These are phyloP conservation scores for Coemansia sp. DNA, from an alignment of 192 early-diverging fungal genomes.

Conservation along the genomic window DNA sequence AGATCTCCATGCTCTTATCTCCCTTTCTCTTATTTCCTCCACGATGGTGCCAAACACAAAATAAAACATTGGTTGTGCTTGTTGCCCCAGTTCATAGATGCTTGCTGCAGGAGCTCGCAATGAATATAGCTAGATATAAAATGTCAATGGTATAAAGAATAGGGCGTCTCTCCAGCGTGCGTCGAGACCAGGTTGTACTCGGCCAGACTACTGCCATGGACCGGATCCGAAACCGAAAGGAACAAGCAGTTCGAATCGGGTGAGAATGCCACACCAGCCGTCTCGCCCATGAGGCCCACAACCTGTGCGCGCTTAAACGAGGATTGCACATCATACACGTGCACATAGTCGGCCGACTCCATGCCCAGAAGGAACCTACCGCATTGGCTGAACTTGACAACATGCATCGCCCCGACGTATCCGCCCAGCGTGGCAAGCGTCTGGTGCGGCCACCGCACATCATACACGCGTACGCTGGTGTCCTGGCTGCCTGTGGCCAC, in stretches of 20 bases:
- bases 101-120: too few relatives aligned
- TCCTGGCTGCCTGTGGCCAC: slow-evolving; percentile 57
- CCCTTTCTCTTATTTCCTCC: background rate
- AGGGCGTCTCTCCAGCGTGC: background rate
- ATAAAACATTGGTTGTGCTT: background rate
- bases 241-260: slow-evolving; percentile 51
- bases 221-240: slow-evolving; percentile 39
- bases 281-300: slow-evolving; percentile 53
- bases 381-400: slow-evolving; percentile 38
- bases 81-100: too few relatives aligned
- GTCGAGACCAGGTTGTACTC: slow-evolving; percentile 19
- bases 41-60: background rate
- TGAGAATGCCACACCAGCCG: slow-evolving; percentile 43
- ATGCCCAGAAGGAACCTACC: slow-evolving; percentile 43
- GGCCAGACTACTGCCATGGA: slow-evolving; percentile 33
- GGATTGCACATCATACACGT: slow-evolving; percentile 32
- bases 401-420: slow-evolving; percentile 48
- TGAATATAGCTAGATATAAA: background rate
- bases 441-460: slow-evolving; percentile 37
- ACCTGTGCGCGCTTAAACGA: slow-evolving; percentile 30
- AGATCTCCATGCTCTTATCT: background rate
- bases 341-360: slow-evolving; percentile 56
- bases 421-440: slow-evolving; percentile 34
- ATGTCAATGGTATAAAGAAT: background rate
- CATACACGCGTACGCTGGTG: slow-evolving; percentile 48